Evolutionary conservation across 345 rosid species (phyloP).

Genomic region (Citrus inodora): DNA sequence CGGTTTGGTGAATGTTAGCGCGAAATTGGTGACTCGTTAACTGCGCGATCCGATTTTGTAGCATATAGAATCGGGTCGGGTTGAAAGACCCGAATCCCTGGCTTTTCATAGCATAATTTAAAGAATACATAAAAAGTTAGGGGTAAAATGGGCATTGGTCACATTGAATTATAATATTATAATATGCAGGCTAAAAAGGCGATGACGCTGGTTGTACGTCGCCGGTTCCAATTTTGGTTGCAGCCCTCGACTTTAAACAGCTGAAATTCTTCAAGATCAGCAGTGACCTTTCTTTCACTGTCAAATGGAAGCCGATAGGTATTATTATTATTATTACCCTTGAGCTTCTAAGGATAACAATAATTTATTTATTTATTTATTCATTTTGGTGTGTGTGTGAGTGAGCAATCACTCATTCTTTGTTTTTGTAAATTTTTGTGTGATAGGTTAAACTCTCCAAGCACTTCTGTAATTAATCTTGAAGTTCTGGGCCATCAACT

Average conservation of each 20-base stretch:
- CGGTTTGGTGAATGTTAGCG: not conserved
- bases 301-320: constrained; percentile 25
- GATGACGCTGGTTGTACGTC: too few species aligned
- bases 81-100: not conserved
- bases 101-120: too few species aligned
- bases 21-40: not conserved
- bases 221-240: not conserved
- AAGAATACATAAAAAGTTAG: too few species aligned
- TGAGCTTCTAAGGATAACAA: not conserved
- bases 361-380: not conserved
- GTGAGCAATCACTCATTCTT: not conserved
- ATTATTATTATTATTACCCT: not conserved
- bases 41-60: constrained; percentile 13
- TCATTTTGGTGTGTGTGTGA: too few species aligned
- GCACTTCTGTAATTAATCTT: constrained; percentile 53
- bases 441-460: constrained; percentile 78
- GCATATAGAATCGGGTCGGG: not conserved
- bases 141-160: too few species aligned
- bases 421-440: not conserved
- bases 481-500: constrained; percentile 76
- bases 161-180: too few species aligned
- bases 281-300: not conserved
- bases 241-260: not conserved
- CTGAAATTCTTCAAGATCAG: not conserved
- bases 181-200: too few species aligned